Percentiles rank a stretch among this genome's conserved stretches.
phyloP scores from a whole-genome alignment of 768 basidiomycete species.

The Dentipellis sp. region DNA sequence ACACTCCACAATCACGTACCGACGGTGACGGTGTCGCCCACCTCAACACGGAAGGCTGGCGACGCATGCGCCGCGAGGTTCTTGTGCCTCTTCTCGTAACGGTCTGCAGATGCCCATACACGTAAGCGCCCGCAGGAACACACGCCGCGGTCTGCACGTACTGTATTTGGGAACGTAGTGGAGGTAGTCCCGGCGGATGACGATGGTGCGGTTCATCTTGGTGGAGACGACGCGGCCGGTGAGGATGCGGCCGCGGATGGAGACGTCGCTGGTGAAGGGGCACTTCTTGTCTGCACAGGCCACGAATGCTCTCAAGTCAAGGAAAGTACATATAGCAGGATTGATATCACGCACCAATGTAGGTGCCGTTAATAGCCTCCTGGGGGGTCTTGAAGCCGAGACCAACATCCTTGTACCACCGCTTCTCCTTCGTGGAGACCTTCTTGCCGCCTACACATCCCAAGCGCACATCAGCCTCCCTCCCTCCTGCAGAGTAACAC shows the following conservation, averaged over 20 bases:
- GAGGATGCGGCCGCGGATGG: constrained; percentile 97
- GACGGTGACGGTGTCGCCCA: constrained; percentile 91
- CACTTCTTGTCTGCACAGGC: constrained; percentile 87
- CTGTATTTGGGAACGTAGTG: constrained; percentile 99
- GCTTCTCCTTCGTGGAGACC: constrained; percentile 87
- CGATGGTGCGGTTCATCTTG: constrained; percentile 98
- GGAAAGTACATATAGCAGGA: background rate
- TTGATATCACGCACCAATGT: constrained; percentile 65
- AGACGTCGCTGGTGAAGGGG: constrained; percentile 94
- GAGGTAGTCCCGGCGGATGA: constrained; percentile 92
- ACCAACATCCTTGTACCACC: constrained; percentile 99
- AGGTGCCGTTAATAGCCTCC: constrained; percentile 93
- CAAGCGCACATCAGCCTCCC: background rate
- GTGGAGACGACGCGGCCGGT: constrained; percentile 97
- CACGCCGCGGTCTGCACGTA: constrained; percentile 31
- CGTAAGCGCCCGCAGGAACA: background rate
- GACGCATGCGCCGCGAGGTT: constrained; percentile 96
- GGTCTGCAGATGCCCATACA: constrained; percentile 42
- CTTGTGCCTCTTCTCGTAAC: constrained; percentile 98
- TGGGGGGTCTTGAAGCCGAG: constrained; percentile 93
- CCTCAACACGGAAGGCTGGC: constrained; percentile 96
- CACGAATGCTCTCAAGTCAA: background rate
- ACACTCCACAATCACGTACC: constrained; percentile 43
- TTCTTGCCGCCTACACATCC: constrained; percentile 67
- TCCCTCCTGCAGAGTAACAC: background rate